A percentile compares a stretch with the other conserved stretches of the same genome.
These are phyloP conservation scores for Monilinia fructicola DNA, from an alignment of 2,329 filamentous ascomycete genomes.

Conservation along the genomic window DNA sequence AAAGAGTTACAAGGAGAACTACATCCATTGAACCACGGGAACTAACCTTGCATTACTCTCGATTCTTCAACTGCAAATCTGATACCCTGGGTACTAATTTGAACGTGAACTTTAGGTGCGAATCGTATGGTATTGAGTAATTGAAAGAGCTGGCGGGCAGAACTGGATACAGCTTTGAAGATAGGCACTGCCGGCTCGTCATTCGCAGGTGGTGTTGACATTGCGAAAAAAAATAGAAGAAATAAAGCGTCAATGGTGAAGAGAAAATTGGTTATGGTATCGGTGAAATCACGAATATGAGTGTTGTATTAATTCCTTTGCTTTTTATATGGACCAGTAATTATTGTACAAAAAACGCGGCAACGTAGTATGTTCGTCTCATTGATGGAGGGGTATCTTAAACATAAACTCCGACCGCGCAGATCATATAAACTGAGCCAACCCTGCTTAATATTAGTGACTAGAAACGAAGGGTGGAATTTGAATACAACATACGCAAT, in stretches of 20 bases:
- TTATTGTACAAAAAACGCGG: conserved; percentile 39
- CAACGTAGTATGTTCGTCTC: conserved; percentile 31
- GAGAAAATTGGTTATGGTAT: conserved; percentile 12
- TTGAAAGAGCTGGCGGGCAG: conserved; percentile 70
- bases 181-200: conserved; percentile 48
- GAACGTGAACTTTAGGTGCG: conserved; percentile 57
- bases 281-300: conserved; percentile 29
- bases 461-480: conserved; percentile 5
- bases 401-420: conserved; percentile 97
- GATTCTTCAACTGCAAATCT: conserved; percentile 86
- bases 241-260: not conserved
- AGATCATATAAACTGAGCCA: conserved; percentile 97
- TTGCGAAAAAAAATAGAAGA: conserved; percentile 25
- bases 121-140: conserved; percentile 60
- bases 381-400: conserved; percentile 44
- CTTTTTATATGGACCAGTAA: conserved; percentile 39
- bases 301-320: conserved; percentile 30
- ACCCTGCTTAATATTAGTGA: conserved; percentile 56
- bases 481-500: conserved; percentile 69
- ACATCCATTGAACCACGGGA: conserved; percentile 12
- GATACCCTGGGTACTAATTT: conserved; percentile 81
- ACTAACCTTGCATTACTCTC: conserved; percentile 82
- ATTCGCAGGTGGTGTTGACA: conserved; percentile 36
- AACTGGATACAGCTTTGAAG: conserved; percentile 75
- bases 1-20: conserved; percentile 28